Percentiles rank a stretch among this genome's conserved stretches.
These are phyloP conservation scores for Prunella vulgaris DNA, from an alignment of 257 asterid species.

Conservation along the genomic window DNA sequence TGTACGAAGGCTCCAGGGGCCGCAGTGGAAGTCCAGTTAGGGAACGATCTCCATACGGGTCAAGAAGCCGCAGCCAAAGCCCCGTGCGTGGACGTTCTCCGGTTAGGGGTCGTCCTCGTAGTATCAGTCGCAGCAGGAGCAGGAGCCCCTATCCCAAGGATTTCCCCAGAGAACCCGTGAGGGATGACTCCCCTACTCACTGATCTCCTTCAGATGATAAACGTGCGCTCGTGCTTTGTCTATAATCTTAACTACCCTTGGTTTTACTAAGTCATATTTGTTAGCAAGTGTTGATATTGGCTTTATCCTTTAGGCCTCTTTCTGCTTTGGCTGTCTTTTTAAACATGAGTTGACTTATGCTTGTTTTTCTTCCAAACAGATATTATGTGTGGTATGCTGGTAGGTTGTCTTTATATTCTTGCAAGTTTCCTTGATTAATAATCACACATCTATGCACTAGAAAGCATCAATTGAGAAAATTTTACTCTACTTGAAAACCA, in stretches of 20 bases:
- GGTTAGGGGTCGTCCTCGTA: slow-evolving; percentile 26
- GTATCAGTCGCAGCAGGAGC: slow-evolving; percentile 49
- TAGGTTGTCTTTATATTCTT: background rate
- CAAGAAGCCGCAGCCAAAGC: slow-evolving; percentile 50
- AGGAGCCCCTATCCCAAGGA: slow-evolving; percentile 38
- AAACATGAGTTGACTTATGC: background rate
- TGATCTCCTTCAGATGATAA: slow-evolving; percentile 1
- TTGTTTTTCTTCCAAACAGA: background rate
- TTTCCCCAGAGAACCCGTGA: slow-evolving; percentile 15
- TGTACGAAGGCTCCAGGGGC: slow-evolving; percentile 40
- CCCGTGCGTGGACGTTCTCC: slow-evolving; percentile 42
- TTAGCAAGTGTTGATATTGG: background rate
- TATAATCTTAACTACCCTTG: background rate
- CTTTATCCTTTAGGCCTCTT: background rate
- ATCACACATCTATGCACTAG: background rate
- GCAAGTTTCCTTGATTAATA: background rate
- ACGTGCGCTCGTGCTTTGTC: background rate
- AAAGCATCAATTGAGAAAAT: background rate
- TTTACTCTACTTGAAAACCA: too few species aligned
- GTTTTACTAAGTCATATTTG: background rate
- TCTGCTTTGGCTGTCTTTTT: background rate
- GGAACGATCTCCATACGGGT: slow-evolving; percentile 43
- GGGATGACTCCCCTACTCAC: slow-evolving; percentile 37
- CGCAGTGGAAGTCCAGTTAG: slow-evolving; percentile 53
- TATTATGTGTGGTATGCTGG: background rate